phyloP scores from a whole-genome alignment of 176 grass and related monocot species.

The Hyparrhenia diplandra region DNA sequence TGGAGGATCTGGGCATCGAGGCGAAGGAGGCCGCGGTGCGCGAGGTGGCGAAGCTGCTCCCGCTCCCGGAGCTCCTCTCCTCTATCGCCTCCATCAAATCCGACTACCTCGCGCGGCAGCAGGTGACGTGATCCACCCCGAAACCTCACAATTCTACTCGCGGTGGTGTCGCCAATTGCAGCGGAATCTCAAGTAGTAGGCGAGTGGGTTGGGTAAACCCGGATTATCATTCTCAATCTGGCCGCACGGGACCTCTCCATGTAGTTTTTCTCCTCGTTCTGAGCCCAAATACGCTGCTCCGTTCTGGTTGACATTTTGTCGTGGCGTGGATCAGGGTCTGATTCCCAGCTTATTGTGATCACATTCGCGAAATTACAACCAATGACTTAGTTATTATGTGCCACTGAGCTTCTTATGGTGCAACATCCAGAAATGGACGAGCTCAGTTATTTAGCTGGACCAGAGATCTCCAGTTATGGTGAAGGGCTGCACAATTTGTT shows the following conservation, averaged over 20 bases:
- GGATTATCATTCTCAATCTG: not conserved
- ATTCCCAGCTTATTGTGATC: not conserved
- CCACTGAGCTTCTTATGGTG: not conserved
- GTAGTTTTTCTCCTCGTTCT: not conserved
- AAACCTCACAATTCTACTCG: not conserved
- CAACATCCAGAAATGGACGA: not conserved
- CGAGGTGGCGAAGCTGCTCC: slow-evolving; percentile 96
- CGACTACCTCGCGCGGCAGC: slow-evolving; percentile 89
- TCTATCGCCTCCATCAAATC: slow-evolving; percentile 89
- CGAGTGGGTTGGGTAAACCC: not conserved
- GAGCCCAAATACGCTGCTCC: not conserved
- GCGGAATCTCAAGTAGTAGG: slow-evolving; percentile 2
- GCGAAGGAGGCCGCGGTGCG: slow-evolving; percentile 92
- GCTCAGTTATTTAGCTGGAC: not conserved
- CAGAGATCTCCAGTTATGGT: not conserved
- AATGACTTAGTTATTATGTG: not conserved
- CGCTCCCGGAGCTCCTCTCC: slow-evolving; percentile 81
- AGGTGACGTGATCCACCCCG: slow-evolving; percentile 53
- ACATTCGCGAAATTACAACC: not conserved
- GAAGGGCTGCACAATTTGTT: not conserved
- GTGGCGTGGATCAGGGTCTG: not conserved
- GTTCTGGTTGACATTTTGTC: not conserved
- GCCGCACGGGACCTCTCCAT: not conserved
- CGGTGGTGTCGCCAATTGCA: not conserved
- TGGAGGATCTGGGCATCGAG: slow-evolving; percentile 99